Base-by-base conservation (phyloP, 2,329 filamentous ascomycete genomes). In the Penicillium corylophilum region DNA sequence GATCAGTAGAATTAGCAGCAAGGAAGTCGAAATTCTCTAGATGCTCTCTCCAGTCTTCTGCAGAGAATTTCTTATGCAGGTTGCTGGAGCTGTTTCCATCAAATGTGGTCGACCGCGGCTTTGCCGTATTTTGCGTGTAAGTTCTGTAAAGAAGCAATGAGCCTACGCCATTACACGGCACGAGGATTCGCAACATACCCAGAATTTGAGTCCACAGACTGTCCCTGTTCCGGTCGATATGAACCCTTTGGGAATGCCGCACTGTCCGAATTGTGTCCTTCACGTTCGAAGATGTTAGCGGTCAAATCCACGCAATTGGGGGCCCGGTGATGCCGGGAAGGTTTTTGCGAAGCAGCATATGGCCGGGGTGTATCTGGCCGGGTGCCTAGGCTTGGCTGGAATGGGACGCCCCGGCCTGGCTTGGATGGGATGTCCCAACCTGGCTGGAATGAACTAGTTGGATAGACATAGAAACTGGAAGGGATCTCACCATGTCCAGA, bases 21-120 rank as follows among this genome's bases (percentile, higher is more conserved):
- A 77, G 71, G 49, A 73, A 71, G 16, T 71, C 68, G 24, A 70
- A 65, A 2, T 59, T 55, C 8, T 57, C 51, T n/a, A 75, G 64
- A 40, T 68, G 69, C 43, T 66, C 66, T 43, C 69, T 64, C 73
- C 73, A 77, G 18, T 73, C 71, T 12, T 68, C 66, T 1, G 73
- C 71, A 5, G 72, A 73, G 44, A 78, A 78, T 41, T 68, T 68
- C 28, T 71, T 71, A 24, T 69, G 69, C 40, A 71, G 44, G 39
- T 63, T 55, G 38, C 63, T 67, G 47, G 72, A 63, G 48, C 65
- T 71, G 36, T 61, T 70, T 39, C 67, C 70, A 41, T 67, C 72
- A 31, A 64, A 64, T 16, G 60, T 49, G 31, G 61, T 52, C 46
- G 60, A 50, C 43, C 56, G 47, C 20, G 35, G 48, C 10, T 38